Evolutionary conservation across 2,329 filamentous ascomycete species (phyloP).

Genomic region (Cercospora zeae-maydis): DNA sequence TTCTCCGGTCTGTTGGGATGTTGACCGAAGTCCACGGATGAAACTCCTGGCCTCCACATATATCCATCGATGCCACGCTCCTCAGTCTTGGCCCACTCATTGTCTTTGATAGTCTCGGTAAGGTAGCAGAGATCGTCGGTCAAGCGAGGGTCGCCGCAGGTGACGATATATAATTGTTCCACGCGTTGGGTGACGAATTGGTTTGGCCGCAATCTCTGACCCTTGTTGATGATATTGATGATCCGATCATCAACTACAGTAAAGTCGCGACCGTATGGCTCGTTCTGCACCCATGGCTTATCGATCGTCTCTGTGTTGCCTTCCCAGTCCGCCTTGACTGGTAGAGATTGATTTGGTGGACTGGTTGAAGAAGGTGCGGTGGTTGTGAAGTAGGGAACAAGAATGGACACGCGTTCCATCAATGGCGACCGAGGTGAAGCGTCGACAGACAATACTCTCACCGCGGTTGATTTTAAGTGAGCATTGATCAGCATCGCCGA

Average conservation of each 20-base stretch:
- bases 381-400: neutral
- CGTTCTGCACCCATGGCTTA: conserved; percentile 4
- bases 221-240: conserved; percentile 4
- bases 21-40: neutral
- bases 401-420: no score
- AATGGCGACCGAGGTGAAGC: no score
- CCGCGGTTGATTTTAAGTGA: no score
- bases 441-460: no score
- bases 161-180: neutral
- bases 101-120: neutral
- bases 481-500: no score
- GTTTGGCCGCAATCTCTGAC: neutral
- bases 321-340: neutral
- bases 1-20: neutral
- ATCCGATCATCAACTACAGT: conserved; percentile 17
- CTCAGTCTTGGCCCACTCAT: neutral
- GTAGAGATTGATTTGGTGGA: neutral
- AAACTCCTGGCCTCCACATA: neutral
- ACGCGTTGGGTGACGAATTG: neutral
- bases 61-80: neutral
- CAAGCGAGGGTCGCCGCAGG: neutral
- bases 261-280: neutral
- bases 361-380: neutral
- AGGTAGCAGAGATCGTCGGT: neutral
- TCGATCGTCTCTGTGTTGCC: neutral